Evolutionary conservation across 2,329 filamentous ascomycete genomes (phyloP).

Genomic region (Colletotrichum tanaceti): DNA sequence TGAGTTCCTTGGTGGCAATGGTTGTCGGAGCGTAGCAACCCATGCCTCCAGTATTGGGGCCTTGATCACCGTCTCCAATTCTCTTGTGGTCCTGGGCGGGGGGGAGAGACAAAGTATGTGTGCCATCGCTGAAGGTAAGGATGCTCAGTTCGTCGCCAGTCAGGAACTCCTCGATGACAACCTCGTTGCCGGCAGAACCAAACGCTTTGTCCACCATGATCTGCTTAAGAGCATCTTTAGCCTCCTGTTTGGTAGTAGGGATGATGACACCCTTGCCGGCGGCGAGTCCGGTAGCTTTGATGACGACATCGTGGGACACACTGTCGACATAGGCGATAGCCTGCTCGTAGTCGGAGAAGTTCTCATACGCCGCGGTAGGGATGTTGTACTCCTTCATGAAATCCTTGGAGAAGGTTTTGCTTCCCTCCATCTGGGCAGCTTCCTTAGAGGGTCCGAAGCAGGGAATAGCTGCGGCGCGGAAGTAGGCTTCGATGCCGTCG

Average conservation of each 20-base stretch:
- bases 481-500: constrained; percentile 78
- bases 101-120: constrained; percentile 72
- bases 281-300: constrained; percentile 80
- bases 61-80: constrained; percentile 74
- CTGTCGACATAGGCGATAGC: constrained; percentile 72
- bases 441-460: constrained; percentile 77
- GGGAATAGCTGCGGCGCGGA: constrained; percentile 68
- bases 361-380: constrained; percentile 78
- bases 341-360: constrained; percentile 71
- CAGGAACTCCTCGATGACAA: constrained; percentile 79
- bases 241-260: constrained; percentile 64
- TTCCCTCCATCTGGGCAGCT: constrained; percentile 80
- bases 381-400: constrained; percentile 81
- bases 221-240: constrained; percentile 69
- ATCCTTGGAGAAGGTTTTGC: constrained; percentile 82
- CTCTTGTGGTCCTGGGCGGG: constrained; percentile 81
- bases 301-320: constrained; percentile 70
- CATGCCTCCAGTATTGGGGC: constrained; percentile 81
- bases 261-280: constrained; percentile 74
- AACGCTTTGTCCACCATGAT: constrained; percentile 78
- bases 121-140: constrained; percentile 75
- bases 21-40: constrained; percentile 77
- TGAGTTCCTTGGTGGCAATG: constrained; percentile 62
- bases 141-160: constrained; percentile 78
- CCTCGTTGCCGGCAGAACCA: constrained; percentile 73